Evolutionary conservation across 768 basidiomycete genomes (phyloP), one percentile per base, ranked within the genome.

Genomic region (Macrocybe gigantea): DNA sequence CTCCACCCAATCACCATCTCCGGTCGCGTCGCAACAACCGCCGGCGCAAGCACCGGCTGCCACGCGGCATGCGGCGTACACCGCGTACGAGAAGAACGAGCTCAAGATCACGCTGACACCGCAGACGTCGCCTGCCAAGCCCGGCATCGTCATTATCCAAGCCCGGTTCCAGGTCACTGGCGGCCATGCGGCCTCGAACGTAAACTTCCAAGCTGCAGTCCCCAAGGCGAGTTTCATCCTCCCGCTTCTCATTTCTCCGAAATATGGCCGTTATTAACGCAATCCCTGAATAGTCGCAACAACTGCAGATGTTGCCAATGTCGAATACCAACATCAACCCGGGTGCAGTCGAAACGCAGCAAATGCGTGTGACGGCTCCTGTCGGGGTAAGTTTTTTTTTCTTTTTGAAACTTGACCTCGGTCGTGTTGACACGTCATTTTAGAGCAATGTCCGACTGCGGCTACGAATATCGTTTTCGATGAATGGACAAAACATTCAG

Each of bases 221-320:
- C 95, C 95, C 3, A 95, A 92, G 78, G 93, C 92, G 51, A 29
- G 49, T 47, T 29, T 12, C 38, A 37, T 40, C 49, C 64, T 46
- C 13, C 7, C n/a, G 6, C 8, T 33, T 30, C 22, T 48, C 6
- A 6, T 29, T 31, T 8, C 32, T 39, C 35, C 13, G 12, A 12
- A 22, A 12, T 15, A 15, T 49, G 12, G 29, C 7, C 47, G 30
- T 55, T 11, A 45, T 49, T 9, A 41, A 15, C 41, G 35, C 30
- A 34, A 30, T 12, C 35, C 41, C 32, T 48, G 40, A 48, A 2
- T 59, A 98, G 92, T 89, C 93, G 0, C 94, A 96, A 67, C 93
- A 96, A 63, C 65, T 99, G 48, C 94, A 97, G 64, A 99, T 99
- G 95, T 74, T 93, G 49, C 92, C 95, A 5, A 97, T 98, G 88